These are phyloP conservation scores for Pleoardoris graminearum DNA, from an alignment of 2,329 filamentous ascomycete species.

Conservation along the genomic window DNA sequence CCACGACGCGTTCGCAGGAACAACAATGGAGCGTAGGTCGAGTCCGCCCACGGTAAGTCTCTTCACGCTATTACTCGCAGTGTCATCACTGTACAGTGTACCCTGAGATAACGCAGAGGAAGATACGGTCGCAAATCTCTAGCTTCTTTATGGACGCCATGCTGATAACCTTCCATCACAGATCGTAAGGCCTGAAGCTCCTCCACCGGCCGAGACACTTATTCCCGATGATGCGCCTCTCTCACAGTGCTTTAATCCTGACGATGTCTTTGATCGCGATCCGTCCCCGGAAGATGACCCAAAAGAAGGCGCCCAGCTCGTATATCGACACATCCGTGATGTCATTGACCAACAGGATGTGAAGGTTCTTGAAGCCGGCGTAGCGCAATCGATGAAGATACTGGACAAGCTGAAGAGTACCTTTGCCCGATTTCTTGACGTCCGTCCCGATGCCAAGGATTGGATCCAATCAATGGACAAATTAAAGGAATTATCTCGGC, in stretches of 20 bases:
- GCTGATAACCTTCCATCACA: not conserved
- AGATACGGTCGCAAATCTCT: not conserved
- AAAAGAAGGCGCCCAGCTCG: constrained; percentile 9
- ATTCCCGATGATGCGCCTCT: not conserved
- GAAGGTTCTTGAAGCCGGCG: constrained; percentile 46
- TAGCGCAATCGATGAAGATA: constrained; percentile 43
- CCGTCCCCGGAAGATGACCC: constrained; percentile 11
- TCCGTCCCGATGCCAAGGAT: constrained; percentile 37
- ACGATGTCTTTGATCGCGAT: constrained; percentile 23
- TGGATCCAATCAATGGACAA: constrained; percentile 51
- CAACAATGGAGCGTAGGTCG: too few relatives aligned
- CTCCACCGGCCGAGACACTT: not conserved
- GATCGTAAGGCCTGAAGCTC: constrained; percentile 37
- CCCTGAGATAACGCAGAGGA: not conserved
- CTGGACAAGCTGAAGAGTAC: constrained; percentile 40
- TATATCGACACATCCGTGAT: constrained; percentile 30
- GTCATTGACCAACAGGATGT: constrained; percentile 39
- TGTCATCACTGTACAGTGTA: too few relatives aligned
- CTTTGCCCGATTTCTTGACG: constrained; percentile 28
- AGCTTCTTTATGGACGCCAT: not conserved
- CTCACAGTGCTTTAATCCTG: constrained; percentile 18
- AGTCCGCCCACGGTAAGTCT: too few relatives aligned
- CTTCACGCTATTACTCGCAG: too few relatives aligned
- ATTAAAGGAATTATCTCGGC: constrained; percentile 45
- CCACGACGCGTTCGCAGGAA: too few relatives aligned